Evolutionary conservation across 108 stramenopile species (phyloP).

Genomic region (Conticribra weissflogii): DNA sequence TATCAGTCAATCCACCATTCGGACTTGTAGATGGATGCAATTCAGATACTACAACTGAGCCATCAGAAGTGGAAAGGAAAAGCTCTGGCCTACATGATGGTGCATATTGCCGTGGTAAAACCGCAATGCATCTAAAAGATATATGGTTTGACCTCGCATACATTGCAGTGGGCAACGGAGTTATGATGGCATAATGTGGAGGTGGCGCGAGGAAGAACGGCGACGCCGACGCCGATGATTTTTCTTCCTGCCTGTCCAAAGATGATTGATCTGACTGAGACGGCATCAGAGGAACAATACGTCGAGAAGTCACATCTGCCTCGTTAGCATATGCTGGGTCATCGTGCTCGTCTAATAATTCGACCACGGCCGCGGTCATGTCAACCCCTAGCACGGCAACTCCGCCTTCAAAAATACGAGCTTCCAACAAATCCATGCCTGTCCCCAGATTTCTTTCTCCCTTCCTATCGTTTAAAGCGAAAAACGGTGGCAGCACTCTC

Average conservation of each 20-base stretch:
- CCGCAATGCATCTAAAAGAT: conserved; percentile 68
- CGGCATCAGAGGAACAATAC: conserved; percentile 15
- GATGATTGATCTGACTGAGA: background rate
- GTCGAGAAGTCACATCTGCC: conserved; percentile 55
- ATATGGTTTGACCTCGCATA: conserved; percentile 57
- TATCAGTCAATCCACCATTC: conserved; percentile 70
- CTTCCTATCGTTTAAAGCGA: conserved; percentile 35
- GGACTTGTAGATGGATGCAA: conserved; percentile 39
- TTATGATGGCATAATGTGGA: conserved; percentile 69
- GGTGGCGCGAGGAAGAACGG: conserved; percentile 46
- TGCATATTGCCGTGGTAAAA: conserved; percentile 68
- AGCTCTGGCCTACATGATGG: conserved; percentile 76
- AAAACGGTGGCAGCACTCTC: conserved; percentile 71
- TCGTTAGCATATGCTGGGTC: conserved; percentile 64
- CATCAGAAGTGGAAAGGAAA: conserved; percentile 79
- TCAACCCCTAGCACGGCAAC: conserved; percentile 70
- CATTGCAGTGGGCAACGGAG: conserved; percentile 64
- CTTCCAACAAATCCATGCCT: conserved; percentile 65
- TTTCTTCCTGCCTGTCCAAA: conserved; percentile 1
- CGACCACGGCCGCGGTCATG: conserved; percentile 76
- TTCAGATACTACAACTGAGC: conserved; percentile 76
- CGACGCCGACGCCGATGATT: background rate
- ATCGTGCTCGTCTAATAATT: conserved; percentile 80
- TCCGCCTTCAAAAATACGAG: conserved; percentile 73
- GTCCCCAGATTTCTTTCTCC: background rate